Conservation (phyloP, 768 basidiomycete genomes). For the Tylopilus felleus region DNA sequence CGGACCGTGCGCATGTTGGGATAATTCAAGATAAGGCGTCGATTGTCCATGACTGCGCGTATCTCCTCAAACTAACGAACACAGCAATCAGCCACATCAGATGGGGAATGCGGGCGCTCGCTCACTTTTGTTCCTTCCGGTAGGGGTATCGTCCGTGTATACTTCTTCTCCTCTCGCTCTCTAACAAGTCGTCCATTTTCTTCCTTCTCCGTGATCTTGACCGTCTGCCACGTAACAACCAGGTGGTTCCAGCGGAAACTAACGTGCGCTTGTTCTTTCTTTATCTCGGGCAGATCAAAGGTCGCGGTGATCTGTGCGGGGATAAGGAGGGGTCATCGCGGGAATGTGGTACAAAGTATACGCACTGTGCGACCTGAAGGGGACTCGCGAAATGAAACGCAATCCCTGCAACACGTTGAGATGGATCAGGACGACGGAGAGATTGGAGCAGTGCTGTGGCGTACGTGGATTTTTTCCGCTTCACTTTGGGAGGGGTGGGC, state of each 20-base stretch:
- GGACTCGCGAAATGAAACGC: conserved; percentile 69
- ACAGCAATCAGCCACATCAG: neutral
- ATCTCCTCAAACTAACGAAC: conserved; percentile 66
- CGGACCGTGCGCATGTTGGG: conserved; percentile 43
- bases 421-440: conserved; percentile 12
- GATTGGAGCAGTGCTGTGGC: conserved; percentile 23
- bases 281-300: conserved; percentile 66
- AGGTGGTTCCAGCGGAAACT: conserved; percentile 63
- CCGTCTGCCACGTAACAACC: conserved; percentile 63
- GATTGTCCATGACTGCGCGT: conserved; percentile 60
- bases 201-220: conserved; percentile 57
- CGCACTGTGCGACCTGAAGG: conserved; percentile 57
- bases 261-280: conserved; percentile 73
- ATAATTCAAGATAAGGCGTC: conserved; percentile 60
- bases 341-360: conserved; percentile 14
- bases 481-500: conserved; percentile 39
- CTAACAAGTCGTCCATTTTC: conserved; percentile 59
- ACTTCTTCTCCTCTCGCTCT: conserved; percentile 60
- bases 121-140: conserved; percentile 71
- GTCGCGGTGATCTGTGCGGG: conserved; percentile 54
- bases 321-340: conserved; percentile 18
- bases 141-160: conserved; percentile 64
- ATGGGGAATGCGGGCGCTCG: neutral
- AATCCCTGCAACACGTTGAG: conserved; percentile 29
- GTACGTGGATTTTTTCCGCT: conserved; percentile 65